Conservation (phyloP, 768 basidiomycete species). For the Pisolithus microcarpus region DNA sequence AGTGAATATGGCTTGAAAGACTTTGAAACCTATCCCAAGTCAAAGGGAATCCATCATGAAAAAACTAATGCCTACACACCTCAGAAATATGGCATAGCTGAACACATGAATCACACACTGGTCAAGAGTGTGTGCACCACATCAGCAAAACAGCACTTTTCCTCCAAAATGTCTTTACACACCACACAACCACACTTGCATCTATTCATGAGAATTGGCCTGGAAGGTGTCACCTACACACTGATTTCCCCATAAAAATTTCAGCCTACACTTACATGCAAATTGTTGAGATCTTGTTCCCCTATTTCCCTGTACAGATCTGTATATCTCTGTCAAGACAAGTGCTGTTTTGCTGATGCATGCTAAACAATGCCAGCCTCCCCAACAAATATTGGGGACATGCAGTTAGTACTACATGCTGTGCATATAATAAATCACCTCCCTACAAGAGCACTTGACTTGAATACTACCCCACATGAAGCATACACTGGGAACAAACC, state of each 20-base stretch:
- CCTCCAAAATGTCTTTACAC: too few species aligned
- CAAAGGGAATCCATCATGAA: conserved; percentile 13
- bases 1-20: conserved; percentile 15
- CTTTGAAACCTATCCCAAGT: conserved; percentile 3
- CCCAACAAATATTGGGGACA: conserved; percentile 4
- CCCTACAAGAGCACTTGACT: neutral
- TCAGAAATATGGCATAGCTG: conserved; percentile 39
- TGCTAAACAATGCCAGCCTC: conserved; percentile 15
- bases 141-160: too few species aligned
- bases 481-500: conserved; percentile 16
- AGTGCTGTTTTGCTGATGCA: too few species aligned
- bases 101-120: conserved; percentile 28
- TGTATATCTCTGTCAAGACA: too few species aligned
- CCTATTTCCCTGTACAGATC: too few species aligned
- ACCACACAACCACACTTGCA: too few species aligned
- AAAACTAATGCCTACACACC: conserved; percentile 21
- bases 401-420: conserved; percentile 1
- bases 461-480: conserved; percentile 17
- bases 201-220: too few species aligned
- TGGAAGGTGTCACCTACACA: too few species aligned
- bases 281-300: too few species aligned
- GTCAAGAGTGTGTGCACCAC: too few species aligned
- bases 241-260: too few species aligned
- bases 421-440: conserved; percentile 1
- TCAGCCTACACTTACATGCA: too few species aligned